These are phyloP conservation scores for Fusarium goolgardi DNA, from an alignment of 2,329 filamentous ascomycete genomes.

Conservation along the genomic window DNA sequence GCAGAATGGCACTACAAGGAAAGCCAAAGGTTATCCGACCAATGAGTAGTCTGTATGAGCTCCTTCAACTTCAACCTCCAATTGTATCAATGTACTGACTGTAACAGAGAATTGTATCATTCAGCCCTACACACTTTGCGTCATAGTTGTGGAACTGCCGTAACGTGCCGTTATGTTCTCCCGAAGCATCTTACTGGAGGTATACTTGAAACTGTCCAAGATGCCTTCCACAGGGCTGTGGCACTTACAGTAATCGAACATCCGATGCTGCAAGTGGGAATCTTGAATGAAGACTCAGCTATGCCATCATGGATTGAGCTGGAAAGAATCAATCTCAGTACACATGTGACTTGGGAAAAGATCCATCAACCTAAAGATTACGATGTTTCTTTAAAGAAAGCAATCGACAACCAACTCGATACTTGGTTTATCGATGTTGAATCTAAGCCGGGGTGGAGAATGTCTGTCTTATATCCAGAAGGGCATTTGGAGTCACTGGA, in stretches of 20 bases:
- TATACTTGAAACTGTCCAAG: slow-evolving; percentile 1
- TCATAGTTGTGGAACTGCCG: slow-evolving; percentile 34
- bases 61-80: slow-evolving; percentile 6
- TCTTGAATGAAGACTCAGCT: slow-evolving; percentile 36
- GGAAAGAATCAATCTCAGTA: slow-evolving; percentile 20
- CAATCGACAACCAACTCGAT: slow-evolving; percentile 30
- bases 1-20: slow-evolving; percentile 17
- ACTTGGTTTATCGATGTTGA: slow-evolving; percentile 39
- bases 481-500: slow-evolving; percentile 32
- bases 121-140: slow-evolving; percentile 34
- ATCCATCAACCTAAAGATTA: slow-evolving; percentile 4
- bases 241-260: slow-evolving; percentile 38
- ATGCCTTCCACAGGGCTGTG: slow-evolving; percentile 26
- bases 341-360: slow-evolving; percentile 33
- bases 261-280: slow-evolving; percentile 38
- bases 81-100: slow-evolving; percentile 2
- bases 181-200: slow-evolving; percentile 13
- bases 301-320: slow-evolving; percentile 37
- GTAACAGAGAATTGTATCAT: slow-evolving; percentile 34
- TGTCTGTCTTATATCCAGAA: slow-evolving; percentile 34
- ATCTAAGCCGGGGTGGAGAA: slow-evolving; percentile 45
- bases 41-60: slow-evolving; percentile 38
- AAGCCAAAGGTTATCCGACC: slow-evolving; percentile 30
- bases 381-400: slow-evolving; percentile 4
- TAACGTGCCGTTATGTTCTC: slow-evolving; percentile 31